These are phyloP conservation scores for Rhizopogon vinicolor DNA, from an alignment of 768 basidiomycete genomes.

Conservation along the genomic window DNA sequence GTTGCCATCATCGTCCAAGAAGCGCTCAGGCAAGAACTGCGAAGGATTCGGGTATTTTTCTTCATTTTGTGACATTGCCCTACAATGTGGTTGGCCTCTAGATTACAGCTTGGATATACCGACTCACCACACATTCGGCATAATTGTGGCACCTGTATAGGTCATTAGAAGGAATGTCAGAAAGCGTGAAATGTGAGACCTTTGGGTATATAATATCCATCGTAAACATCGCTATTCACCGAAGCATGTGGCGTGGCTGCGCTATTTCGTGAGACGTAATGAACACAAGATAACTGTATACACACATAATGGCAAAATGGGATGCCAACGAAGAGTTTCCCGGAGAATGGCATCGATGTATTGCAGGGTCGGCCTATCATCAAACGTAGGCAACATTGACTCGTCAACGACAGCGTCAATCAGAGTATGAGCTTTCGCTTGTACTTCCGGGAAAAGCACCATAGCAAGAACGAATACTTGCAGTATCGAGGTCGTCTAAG, in stretches of 20 bases:
- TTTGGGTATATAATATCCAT: conserved; percentile 25
- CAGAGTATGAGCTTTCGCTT: conserved; percentile 22
- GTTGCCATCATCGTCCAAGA: conserved; percentile 16
- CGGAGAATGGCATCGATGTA: conserved; percentile 24
- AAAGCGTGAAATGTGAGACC: background rate
- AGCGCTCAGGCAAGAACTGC: conserved; percentile 29
- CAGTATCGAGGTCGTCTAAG: conserved; percentile 21
- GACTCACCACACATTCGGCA: conserved; percentile 25
- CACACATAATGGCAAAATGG: conserved; percentile 20
- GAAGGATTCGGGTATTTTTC: conserved; percentile 25
- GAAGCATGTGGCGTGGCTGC: conserved; percentile 15
- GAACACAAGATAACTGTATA: background rate
- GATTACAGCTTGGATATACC: background rate
- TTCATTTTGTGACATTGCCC: conserved; percentile 31
- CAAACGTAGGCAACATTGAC: conserved; percentile 20
- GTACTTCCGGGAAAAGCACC: conserved; percentile 25
- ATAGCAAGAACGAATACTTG: conserved; percentile 31
- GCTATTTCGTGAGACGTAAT: background rate
- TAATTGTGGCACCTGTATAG: conserved; percentile 15
- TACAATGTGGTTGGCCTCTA: conserved; percentile 4
- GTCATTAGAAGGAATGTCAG: conserved; percentile 1
- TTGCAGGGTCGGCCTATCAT: conserved; percentile 19
- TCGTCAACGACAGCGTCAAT: conserved; percentile 23
- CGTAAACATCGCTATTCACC: conserved; percentile 16
- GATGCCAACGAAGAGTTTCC: conserved; percentile 24